Evolutionary conservation across 2,329 filamentous ascomycete species (phyloP), one percentile per base, ranked within the genome.

Genomic region (Epichloe baconii): DNA sequence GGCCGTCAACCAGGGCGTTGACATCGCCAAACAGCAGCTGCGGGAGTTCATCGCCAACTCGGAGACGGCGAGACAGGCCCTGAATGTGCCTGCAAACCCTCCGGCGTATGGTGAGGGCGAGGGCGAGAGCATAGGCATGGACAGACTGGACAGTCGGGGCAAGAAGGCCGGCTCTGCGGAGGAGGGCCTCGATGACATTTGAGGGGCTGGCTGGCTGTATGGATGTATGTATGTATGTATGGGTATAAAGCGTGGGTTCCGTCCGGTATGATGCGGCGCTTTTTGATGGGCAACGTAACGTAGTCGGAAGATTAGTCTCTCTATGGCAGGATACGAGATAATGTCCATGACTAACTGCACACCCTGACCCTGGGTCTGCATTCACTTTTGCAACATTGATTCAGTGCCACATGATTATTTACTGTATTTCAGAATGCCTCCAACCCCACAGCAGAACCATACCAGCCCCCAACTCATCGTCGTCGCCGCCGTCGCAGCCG

Each of bases 21-120:
- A 95, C 59, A 88, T 98, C 58, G 87, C 88, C 64, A 96, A 95
- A 73, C 85, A 93, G 71, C 84, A 86, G 60, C 78, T 97, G 45
- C 81, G 91, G 23, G 88, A 95, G 35, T 96, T 96, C 62, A 76
- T 97, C 52, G 87, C 90, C 70, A 85, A 79, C 60, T 88, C 83
- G n/a, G 88, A 95, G 59, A 85, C 85, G 11, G 89, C 88, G 3
- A 75, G 88, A 47, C 83, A 91, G 65, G 89, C 89, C 1, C 80
- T 95, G 64, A 83, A 83, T 21, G 86, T 95, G 82, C 78, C 80
- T n/a, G 68, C 62, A 14, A 34, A 44, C 4, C 14, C 47, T 6
- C 23, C 43, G 51, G 66, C 64, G 49, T 59, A 64, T 48, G 68
- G 68, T 51, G 71, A 52, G 21, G 47, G 65, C 55, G 74, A 23